Conservation (phyloP, 352 stramenopile species). For the Globisporangium sylvaticum region DNA sequence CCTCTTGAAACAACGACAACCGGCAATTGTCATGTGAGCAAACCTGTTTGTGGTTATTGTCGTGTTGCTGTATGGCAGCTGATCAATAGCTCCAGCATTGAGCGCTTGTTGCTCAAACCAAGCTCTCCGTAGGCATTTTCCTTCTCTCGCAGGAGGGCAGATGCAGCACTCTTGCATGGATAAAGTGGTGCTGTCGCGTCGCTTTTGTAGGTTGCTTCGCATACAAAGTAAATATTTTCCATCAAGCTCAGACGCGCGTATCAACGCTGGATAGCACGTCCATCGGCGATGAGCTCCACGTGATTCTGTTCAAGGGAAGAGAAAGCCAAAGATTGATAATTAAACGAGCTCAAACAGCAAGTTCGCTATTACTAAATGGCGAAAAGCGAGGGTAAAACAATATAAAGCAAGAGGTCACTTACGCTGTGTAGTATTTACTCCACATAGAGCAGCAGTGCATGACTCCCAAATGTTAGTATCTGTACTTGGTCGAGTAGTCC, state of each 20-base stretch:
- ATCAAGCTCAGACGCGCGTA: too few relatives aligned
- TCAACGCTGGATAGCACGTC: too few relatives aligned
- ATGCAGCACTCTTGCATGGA: too few relatives aligned
- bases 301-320: background rate
- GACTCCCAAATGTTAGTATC: slow-evolving; percentile 77
- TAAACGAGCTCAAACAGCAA: background rate
- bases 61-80: background rate
- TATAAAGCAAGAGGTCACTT: background rate
- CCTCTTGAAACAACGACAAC: too few relatives aligned
- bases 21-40: background rate
- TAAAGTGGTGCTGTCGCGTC: too few relatives aligned
- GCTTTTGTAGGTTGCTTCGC: background rate
- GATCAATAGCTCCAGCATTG: background rate
- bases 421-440: background rate
- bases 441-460: background rate
- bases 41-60: background rate
- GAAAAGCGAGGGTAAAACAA: slow-evolving; percentile 18
- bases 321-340: background rate
- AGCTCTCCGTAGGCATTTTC: background rate
- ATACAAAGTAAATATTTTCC: background rate
- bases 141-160: too few relatives aligned
- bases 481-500: slow-evolving; percentile 99
- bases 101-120: background rate
- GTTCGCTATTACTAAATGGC: background rate
- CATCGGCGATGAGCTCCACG: too few relatives aligned